Base-by-base conservation (phyloP, 1,284 basidiomycete species). In the Puccinia sorghi region DNA sequence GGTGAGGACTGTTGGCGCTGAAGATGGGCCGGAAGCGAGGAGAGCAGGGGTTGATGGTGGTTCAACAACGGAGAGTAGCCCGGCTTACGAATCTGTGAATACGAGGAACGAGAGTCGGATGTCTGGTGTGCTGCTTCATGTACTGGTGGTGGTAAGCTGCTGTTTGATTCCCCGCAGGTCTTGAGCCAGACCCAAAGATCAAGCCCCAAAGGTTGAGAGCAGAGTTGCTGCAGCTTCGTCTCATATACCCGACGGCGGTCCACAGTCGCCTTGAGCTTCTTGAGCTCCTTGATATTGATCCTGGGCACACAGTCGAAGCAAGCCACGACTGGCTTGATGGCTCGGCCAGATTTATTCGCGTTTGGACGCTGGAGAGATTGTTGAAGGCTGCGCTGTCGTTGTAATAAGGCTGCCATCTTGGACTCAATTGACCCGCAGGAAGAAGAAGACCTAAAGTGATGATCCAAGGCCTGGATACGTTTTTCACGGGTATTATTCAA, bases 101-200 rank as follows among this genome's bases (percentile, higher is more conserved):
- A n/a, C 11, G 37, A n/a, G 5, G 46, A 52, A 70, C 17, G 20
- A 32, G 57, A 59, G 13, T 37, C 57, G 27, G 8, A 6, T 7
- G 54, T 25, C 4, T 11, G 48, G 4, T 7, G 59, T 9, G 39
- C 3, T 27, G 17, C 25, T 11, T 37, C 3, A 59, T 27, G 17
- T 43, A 9, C 27, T 43, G 37, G 8, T 22, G 66, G 66, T n/a
- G 32, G 43, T 8, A 20, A 25, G 2, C 22, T 52, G 66, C 5
- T 52, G 25, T 6, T 46, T 20, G 46, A 27, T 20, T 69, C 66
- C 11, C 46, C 66, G 39, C 41, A 37, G 43, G 61, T 76, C 39
- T 76, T 76, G 52, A 66, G 63, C 61, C 61, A 76, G 50, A 76
- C 22, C 74, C 74, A 76, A 13, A 76, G 52, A 76, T 76, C 74